These are phyloP conservation scores for Calamus simplicifolius DNA, from an alignment of 176 grass and related monocot species.

Conservation along the genomic window DNA sequence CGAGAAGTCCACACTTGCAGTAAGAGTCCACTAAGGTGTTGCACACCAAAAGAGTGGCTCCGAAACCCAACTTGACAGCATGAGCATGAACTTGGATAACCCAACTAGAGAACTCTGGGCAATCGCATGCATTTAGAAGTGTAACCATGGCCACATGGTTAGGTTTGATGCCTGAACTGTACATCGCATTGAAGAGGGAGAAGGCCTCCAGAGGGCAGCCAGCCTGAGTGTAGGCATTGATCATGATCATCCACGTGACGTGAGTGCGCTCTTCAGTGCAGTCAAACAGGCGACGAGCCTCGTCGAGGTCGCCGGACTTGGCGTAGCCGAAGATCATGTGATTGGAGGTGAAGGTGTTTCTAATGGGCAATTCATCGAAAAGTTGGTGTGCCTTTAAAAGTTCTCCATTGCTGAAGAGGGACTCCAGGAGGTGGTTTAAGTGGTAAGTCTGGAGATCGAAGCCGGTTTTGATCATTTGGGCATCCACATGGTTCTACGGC, in stretches of 20 bases:
- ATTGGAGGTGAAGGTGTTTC: conserved; percentile 39
- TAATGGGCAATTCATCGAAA: conserved; percentile 55
- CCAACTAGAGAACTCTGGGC: conserved; percentile 4
- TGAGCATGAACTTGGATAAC: conserved; percentile 35
- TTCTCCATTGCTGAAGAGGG: conserved; percentile 19
- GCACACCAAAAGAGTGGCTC: conserved; percentile 21
- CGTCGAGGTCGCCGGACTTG: conserved; percentile 23
- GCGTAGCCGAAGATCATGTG: conserved; percentile 46
- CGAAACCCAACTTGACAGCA: conserved; percentile 42
- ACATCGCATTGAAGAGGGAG: conserved; percentile 50
- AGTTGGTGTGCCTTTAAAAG: conserved; percentile 22
- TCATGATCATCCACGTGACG: conserved; percentile 76
- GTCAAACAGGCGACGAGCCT: conserved; percentile 35
- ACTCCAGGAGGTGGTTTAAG: conserved; percentile 15
- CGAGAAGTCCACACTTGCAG: conserved; percentile 59
- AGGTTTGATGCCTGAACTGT: conserved; percentile 23
- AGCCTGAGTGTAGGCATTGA: conserved; percentile 14
- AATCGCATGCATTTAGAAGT: conserved; percentile 35
- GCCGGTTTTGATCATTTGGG: conserved; percentile 37
- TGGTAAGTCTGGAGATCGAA: conserved; percentile 28
- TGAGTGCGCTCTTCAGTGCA: conserved; percentile 16
- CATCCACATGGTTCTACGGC: conserved; percentile 7
- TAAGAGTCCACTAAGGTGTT: conserved; percentile 81
- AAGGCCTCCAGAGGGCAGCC: conserved; percentile 29
- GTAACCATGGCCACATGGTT: conserved; percentile 37